Evolutionary conservation across 306 rosid genomes (phyloP), one percentile per base, ranked within the genome.

Genomic region (Castanea sativa): DNA sequence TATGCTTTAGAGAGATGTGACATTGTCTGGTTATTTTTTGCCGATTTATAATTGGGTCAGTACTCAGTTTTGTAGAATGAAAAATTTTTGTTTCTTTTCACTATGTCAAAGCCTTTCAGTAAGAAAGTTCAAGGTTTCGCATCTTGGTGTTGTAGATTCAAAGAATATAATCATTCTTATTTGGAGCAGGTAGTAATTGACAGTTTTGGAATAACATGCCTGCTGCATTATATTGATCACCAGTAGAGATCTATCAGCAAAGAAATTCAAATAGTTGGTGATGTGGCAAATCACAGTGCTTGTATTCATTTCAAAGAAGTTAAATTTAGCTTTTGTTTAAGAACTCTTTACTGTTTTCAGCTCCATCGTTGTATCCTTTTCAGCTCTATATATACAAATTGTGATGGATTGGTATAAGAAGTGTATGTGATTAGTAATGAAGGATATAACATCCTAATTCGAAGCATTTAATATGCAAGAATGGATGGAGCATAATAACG

Each of bases 141-240:
- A 29, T 12, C 76, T 75, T 73, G 73, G 76, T 82, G 79, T 70
- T 71, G 82, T 88, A 83, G 88, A 76, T 70, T 74, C 82, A 43
- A 76, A 73, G 77, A 69, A 88, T 76, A 79, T 81, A 78, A 60
- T 52, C 74, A 27, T 78, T 15, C 58, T 52, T 45, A 25, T 63
- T 71, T n/a, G 25, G 56, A 73, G 35, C 71, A 32, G 71, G 67
- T 69, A 58, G 59, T 29, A 52, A 73, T 56, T 29, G 69, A 79
- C 55, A 68, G 80, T 81, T 81, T 86, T 75, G 90, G 86, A 89
- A 90, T 86, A 92, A 86, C 75, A 74, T 52, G 74, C 78, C 74
- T 79, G 33, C 55, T 84, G 23, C 45, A 15, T 32, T 76, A 58
- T 67, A 35, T 6, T 33, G 3, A 29, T 65, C 45, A 30, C 18